These are phyloP conservation scores for Notholithocarpus densiflorus DNA, from an alignment of 306 rosid genomes.

Conservation along the genomic window DNA sequence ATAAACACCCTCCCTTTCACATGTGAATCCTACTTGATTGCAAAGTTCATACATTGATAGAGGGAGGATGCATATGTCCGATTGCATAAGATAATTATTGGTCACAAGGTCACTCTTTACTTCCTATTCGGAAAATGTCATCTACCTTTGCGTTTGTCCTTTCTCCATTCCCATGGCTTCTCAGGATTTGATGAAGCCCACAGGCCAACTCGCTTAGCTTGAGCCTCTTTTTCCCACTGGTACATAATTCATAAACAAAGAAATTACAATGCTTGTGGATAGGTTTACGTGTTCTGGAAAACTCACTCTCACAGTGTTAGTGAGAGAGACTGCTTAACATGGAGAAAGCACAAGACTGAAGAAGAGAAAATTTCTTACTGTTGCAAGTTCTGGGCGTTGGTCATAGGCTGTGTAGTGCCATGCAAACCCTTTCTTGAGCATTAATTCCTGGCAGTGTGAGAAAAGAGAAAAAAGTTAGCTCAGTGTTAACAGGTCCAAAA, in stretches of 20 bases:
- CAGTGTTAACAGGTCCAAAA: background rate
- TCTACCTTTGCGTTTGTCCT: constrained; percentile 40
- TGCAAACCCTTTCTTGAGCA: constrained; percentile 87
- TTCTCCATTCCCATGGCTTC: constrained; percentile 98
- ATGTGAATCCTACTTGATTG: too few species aligned
- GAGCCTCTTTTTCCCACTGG: constrained; percentile 83
- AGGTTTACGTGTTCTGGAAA: too few species aligned
- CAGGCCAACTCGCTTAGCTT: constrained; percentile 60
- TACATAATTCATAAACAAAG: background rate
- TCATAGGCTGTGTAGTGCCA: constrained; percentile 92
- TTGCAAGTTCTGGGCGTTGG: constrained; percentile 59
- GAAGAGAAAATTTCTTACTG: constrained; percentile 33
- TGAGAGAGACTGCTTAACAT: background rate
- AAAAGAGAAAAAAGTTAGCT: constrained; percentile 5
- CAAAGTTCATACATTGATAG: too few species aligned
- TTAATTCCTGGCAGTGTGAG: constrained; percentile 53
- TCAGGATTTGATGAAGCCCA: constrained; percentile 90
- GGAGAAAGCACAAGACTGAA: background rate
- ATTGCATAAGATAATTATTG: too few species aligned
- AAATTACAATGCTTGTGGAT: background rate
- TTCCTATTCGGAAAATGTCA: background rate
- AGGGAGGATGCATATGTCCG: too few species aligned
- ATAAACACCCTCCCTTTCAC: too few species aligned
- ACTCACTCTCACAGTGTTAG: too few species aligned
- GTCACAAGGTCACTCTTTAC: too few species aligned